A percentile compares a stretch with the other conserved stretches of the same genome.
Conservation (phyloP, 805 yeast species). For the Metschnikowia sp. region DNA sequence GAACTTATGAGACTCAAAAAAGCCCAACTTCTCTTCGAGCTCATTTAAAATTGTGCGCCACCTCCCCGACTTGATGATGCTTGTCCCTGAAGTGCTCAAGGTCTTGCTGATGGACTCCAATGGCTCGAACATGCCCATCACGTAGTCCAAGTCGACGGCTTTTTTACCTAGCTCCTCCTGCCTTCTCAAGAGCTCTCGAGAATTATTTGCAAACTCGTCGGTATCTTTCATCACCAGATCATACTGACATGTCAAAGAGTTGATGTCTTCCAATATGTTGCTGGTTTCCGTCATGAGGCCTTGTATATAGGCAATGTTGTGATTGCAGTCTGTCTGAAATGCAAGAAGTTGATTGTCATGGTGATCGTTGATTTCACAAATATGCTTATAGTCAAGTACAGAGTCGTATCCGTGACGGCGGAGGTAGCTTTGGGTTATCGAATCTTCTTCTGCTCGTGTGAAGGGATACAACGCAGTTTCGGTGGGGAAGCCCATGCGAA, state of each 20-base stretch:
- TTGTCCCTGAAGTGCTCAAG: conserved; percentile 65
- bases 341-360: conserved; percentile 30
- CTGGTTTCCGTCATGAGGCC: conserved; percentile 45
- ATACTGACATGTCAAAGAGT: conserved; percentile 48
- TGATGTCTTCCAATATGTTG: conserved; percentile 42
- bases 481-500: neutral
- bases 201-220: conserved; percentile 55
- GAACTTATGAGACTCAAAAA: conserved; percentile 46
- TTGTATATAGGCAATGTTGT: conserved; percentile 19
- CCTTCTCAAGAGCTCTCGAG: conserved; percentile 47
- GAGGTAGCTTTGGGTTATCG: conserved; percentile 32
- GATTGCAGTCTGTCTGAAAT: conserved; percentile 31
- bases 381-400: conserved; percentile 39
- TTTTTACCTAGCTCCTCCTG: conserved; percentile 42
- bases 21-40: conserved; percentile 65
- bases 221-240: conserved; percentile 62
- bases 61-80: conserved; percentile 46
- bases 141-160: conserved; percentile 42
- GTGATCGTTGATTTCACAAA: conserved; percentile 36
- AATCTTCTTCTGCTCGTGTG: conserved; percentile 32
- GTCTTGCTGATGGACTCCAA: conserved; percentile 67
- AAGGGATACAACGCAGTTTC: conserved; percentile 31
- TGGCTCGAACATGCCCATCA: conserved; percentile 61
- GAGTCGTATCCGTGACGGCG: conserved; percentile 42
- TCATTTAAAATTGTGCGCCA: conserved; percentile 44